Percentiles rank a stretch among this genome's conserved stretches.
Evolutionary conservation across 176 grass and related monocot species (phyloP).

Genomic region (Lolium rigidum): DNA sequence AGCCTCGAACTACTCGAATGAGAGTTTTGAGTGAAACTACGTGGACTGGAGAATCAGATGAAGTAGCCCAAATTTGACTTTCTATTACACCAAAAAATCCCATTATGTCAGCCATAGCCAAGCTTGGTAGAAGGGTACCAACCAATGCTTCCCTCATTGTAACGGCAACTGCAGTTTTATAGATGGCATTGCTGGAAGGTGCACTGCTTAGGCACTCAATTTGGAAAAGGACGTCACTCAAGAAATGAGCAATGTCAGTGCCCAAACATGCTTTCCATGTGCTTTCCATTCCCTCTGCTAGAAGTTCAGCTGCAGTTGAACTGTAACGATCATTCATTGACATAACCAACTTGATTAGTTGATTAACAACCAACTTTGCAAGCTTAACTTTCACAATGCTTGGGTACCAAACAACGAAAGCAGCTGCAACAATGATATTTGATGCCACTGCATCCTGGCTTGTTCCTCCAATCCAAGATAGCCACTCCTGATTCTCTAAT

Average conservation of each 20-base stretch:
- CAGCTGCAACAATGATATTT: constrained; percentile 94
- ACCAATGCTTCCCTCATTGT: constrained; percentile 81
- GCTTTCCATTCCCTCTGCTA: constrained; percentile 94
- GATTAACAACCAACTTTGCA: constrained; percentile 76
- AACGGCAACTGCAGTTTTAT: constrained; percentile 63
- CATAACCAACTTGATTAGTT: constrained; percentile 94
- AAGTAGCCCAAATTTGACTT: constrained; percentile 92
- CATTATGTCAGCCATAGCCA: constrained; percentile 85
- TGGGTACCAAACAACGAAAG: constrained; percentile 97
- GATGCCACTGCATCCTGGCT: constrained; percentile 86
- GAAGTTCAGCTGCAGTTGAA: constrained; percentile 91
- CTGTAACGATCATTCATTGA: constrained; percentile 92
- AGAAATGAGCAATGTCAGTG: constrained; percentile 70
- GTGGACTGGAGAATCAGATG: constrained; percentile 92
- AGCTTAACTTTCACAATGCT: constrained; percentile 84
- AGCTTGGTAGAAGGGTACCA: constrained; percentile 80
- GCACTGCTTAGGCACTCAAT: constrained; percentile 85
- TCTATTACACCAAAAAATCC: constrained; percentile 90
- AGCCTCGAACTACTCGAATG: constrained; percentile 76
- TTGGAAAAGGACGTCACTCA: constrained; percentile 92
- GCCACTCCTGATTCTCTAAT: constrained; percentile 93
- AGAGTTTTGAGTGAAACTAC: constrained; percentile 81
- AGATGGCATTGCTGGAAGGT: constrained; percentile 54
- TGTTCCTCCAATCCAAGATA: constrained; percentile 84
- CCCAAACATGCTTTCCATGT: constrained; percentile 90